phyloP scores from a whole-genome alignment of 139 green algal species.

The Nannochloris sp. region DNA sequence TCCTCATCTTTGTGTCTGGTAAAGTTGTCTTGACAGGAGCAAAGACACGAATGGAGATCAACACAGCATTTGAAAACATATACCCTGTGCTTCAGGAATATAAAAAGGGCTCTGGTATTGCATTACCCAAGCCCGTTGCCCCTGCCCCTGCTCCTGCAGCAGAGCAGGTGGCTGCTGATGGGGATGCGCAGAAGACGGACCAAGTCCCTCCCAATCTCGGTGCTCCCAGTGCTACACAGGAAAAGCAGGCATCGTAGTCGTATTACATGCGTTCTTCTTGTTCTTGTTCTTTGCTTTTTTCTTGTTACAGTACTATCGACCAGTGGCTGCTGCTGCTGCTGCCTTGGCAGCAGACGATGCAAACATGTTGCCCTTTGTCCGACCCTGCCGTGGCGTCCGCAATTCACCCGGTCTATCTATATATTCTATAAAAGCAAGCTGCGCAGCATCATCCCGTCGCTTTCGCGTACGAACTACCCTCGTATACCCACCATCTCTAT shows the following conservation, averaged over 20 bases:
- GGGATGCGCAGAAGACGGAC: not conserved
- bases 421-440: constrained; percentile 88
- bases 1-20: constrained; percentile 98
- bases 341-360: constrained; percentile 25
- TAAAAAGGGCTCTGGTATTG: constrained; percentile 55
- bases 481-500: constrained; percentile 82
- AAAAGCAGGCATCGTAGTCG: not conserved
- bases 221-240: not conserved
- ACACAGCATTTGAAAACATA: constrained; percentile 96
- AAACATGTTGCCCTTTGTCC: constrained; percentile 25
- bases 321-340: not conserved
- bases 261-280: too few relatives aligned
- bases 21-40: constrained; percentile 89
- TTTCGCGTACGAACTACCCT: constrained; percentile 59
- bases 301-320: not conserved
- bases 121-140: not conserved
- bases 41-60: constrained; percentile 93
- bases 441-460: constrained; percentile 60
- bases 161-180: not conserved
- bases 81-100: constrained; percentile 92
- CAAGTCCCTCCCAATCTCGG: not conserved
- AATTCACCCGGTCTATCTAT: constrained; percentile 80
- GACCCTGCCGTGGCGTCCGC: constrained; percentile 40
- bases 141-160: not conserved
- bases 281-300: too few relatives aligned